Base-by-base conservation (phyloP, 2,329 filamentous ascomycete species). In the Xylariaceae sp. region DNA sequence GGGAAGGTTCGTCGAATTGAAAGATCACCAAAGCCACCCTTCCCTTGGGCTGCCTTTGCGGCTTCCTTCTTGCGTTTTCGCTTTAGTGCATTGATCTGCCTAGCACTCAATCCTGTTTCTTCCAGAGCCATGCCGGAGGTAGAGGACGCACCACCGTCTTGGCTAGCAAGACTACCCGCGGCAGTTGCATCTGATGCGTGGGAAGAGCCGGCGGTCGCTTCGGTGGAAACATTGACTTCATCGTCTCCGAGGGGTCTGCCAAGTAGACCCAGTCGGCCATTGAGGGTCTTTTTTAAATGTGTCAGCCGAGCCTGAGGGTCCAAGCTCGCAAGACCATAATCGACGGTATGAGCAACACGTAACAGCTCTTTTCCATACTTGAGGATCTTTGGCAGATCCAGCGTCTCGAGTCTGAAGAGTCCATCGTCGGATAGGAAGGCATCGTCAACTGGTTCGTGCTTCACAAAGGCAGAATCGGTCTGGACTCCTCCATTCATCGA, bases 61-160 rank as follows among this genome's bases (percentile, higher is more conserved):
- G 92, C 87, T 67, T 95, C 90, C 67, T 88, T 86, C 75, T 97
- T 99, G 49, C 92, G 86, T 72, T 97, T 97, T 49, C 94, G 85
- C 74, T 97, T 97, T 8, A 99, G 77, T 55, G 94, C 90, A 69
- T 99, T 99, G 17, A 97, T 83, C 70, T 99, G 94, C 48, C 94
- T 86, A 61, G 94, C 93, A 76, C 94, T 97, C 55, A 99, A 80
- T 2, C 86, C 86, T 3, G 82, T 75, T 68, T 91, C 89, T 63
- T 90, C 89, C 2, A 79, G 56, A 49, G 75, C 66, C 58, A 77
- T 77, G 18, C 71, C 70, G 30, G 78, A 74, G 34, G 70, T 71
- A 51, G 73, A 18, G 17, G 17, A 18, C 17, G 17, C 62, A 49
- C 60, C 65, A 34, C 73, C 73, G 23, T 79, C 77, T 41, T 74